Conservation (phyloP, 495 filamentous ascomycete species). For the Endocarpon pusillum region DNA sequence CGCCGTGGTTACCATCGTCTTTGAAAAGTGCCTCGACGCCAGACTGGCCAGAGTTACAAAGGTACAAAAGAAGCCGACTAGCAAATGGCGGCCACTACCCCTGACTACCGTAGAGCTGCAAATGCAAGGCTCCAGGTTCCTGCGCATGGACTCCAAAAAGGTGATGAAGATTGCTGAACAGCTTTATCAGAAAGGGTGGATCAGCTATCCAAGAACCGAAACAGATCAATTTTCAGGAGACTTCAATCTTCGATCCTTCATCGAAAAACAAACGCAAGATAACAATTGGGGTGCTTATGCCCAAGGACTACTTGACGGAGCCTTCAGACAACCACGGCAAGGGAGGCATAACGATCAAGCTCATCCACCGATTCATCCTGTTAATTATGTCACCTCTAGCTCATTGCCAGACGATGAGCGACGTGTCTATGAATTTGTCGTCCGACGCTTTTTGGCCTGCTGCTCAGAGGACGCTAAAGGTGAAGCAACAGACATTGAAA, state of each 20-base stretch:
- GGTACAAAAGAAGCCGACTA: slow-evolving; percentile 76
- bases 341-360: slow-evolving; percentile 88
- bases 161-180: slow-evolving; percentile 80
- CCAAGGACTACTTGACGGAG: slow-evolving; percentile 54
- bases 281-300: slow-evolving; percentile 69
- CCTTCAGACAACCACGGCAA: slow-evolving; percentile 62
- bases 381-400: slow-evolving; percentile 53
- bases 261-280: slow-evolving; percentile 70
- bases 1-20: slow-evolving; percentile 59
- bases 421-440: slow-evolving; percentile 82
- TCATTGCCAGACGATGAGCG: slow-evolving; percentile 46
- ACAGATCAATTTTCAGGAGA: slow-evolving; percentile 89
- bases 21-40: slow-evolving; percentile 69
- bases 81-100: slow-evolving; percentile 84
- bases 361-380: slow-evolving; percentile 91
- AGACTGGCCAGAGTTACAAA: slow-evolving; percentile 63
- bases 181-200: slow-evolving; percentile 89
- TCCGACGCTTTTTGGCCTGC: slow-evolving; percentile 87
- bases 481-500: slow-evolving; percentile 63
- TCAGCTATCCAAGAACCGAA: slow-evolving; percentile 93
- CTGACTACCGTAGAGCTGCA: slow-evolving; percentile 97
- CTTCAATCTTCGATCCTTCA: slow-evolving; percentile 65
- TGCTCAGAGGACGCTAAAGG: slow-evolving; percentile 91
- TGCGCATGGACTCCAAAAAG: slow-evolving; percentile 67
- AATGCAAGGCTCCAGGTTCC: slow-evolving; percentile 77